A percentile compares a stretch with the other conserved stretches of the same genome.
Conservation (phyloP, 139 green algal genomes). For the Zygnema circumcarinatum region DNA sequence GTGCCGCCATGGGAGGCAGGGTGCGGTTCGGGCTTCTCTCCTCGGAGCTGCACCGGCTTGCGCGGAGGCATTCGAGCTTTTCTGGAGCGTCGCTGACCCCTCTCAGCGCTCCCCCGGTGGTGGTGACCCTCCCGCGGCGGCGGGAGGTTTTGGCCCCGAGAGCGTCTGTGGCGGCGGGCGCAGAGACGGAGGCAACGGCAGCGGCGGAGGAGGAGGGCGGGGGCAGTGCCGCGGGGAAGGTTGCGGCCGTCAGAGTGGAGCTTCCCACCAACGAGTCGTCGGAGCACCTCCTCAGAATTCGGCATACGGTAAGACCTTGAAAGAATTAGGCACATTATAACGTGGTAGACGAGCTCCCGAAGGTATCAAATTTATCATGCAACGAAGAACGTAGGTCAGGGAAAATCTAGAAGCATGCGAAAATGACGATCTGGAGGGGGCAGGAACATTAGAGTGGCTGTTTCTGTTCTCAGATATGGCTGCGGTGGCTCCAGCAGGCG, state of each 20-base stretch:
- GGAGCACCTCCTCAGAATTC: slow-evolving; percentile 80
- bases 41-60: neutral
- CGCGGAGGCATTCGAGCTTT: neutral
- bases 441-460: no score
- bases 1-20: neutral
- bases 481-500: no score
- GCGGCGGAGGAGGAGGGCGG: neutral
- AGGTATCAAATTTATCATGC: no score
- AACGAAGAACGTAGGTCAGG: no score
- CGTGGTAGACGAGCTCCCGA: no score
- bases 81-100: neutral
- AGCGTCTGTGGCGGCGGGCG: neutral
- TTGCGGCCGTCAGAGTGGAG: neutral
- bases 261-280: slow-evolving; percentile 63
- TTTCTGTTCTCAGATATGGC: no score
- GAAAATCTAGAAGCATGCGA: no score
- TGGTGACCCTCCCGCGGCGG: neutral
- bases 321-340: no score
- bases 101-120: neutral
- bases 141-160: neutral
- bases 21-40: neutral
- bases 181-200: neutral
- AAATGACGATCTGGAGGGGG: no score
- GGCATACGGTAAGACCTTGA: slow-evolving; percentile 79
- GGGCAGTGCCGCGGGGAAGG: neutral